Conservation (phyloP, 768 basidiomycete species). For the Suillus lakei region DNA sequence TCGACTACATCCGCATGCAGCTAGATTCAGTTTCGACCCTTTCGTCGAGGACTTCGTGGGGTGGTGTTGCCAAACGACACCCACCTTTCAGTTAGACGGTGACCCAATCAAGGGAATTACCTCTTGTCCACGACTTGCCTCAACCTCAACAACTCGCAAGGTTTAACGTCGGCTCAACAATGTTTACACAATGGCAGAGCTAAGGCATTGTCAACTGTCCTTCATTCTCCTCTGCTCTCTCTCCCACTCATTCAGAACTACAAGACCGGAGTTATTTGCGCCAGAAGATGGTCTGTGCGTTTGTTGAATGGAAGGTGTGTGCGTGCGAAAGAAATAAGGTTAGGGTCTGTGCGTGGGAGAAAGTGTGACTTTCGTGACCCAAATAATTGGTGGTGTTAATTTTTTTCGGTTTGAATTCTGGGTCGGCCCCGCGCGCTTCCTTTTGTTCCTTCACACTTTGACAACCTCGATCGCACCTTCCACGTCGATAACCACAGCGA, state of each 20-base stretch:
- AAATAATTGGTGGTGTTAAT: slow-evolving; percentile 45
- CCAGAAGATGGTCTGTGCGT: slow-evolving; percentile 7
- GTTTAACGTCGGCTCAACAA: neutral
- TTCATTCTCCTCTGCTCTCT: neutral
- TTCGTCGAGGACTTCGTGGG: neutral
- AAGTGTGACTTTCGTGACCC: slow-evolving; percentile 37
- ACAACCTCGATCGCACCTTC: slow-evolving; percentile 48
- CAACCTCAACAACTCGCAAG: neutral
- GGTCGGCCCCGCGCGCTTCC: slow-evolving; percentile 51
- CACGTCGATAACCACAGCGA: slow-evolving; percentile 51
- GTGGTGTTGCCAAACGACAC: slow-evolving; percentile 5
- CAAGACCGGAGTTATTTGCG: neutral
- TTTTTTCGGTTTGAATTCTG: slow-evolving; percentile 44
- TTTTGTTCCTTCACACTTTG: slow-evolving; percentile 47
- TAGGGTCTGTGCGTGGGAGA: slow-evolving; percentile 53
- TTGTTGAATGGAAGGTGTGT: slow-evolving; percentile 26
- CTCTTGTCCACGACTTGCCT: slow-evolving; percentile 2
- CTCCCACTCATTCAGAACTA: neutral
- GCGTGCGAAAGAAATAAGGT: slow-evolving; percentile 41
- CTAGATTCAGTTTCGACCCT: slow-evolving; percentile 3
- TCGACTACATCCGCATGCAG: neutral
- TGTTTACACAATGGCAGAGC: neutral
- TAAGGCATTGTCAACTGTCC: neutral
- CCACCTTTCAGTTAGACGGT: neutral
- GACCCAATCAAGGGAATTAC: neutral